phyloP scores from a whole-genome alignment of 78 protist species.

The Pigoraptor vietnamica region DNA sequence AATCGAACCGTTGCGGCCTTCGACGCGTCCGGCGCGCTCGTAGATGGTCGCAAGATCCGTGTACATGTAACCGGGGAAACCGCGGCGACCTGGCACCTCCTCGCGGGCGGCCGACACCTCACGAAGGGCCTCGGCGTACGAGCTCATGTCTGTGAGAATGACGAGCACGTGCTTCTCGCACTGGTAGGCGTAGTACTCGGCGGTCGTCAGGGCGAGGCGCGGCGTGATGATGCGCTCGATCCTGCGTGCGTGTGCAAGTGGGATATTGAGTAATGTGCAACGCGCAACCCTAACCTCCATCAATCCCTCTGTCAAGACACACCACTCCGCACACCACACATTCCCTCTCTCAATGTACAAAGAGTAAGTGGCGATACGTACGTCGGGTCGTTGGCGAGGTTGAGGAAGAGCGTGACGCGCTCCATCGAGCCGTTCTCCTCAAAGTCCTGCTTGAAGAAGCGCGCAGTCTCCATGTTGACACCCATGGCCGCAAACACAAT shows the following conservation, averaged over 20 bases:
- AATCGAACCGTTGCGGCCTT: constrained; percentile 96
- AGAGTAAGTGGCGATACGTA: background rate
- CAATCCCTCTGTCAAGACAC: too few species aligned
- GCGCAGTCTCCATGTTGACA: constrained; percentile 98
- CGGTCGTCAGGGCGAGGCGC: constrained; percentile 95
- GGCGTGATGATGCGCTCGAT: constrained; percentile 99
- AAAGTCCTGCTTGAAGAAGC: constrained; percentile 97
- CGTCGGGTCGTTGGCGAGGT: constrained; percentile 99
- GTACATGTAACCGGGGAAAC: constrained; percentile 99
- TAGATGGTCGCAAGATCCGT: constrained; percentile 99
- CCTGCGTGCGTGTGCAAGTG: constrained; percentile 6
- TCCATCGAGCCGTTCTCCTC: constrained; percentile 97
- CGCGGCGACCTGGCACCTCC: constrained; percentile 98
- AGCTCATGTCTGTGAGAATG: constrained; percentile 98
- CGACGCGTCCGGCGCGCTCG: constrained; percentile 99
- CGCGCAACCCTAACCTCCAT: too few species aligned
- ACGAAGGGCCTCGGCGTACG: constrained; percentile 99
- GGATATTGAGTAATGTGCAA: too few species aligned
- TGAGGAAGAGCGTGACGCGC: constrained; percentile 94
- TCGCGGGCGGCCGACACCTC: constrained; percentile 96
- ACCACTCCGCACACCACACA: background rate
- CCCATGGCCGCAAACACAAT: constrained; percentile 99
- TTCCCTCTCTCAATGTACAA: background rate
- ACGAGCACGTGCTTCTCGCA: constrained; percentile 98
- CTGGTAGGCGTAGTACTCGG: constrained; percentile 98